Conservation (phyloP, 176 grass and related monocot genomes). For the Zizania latifolia region DNA sequence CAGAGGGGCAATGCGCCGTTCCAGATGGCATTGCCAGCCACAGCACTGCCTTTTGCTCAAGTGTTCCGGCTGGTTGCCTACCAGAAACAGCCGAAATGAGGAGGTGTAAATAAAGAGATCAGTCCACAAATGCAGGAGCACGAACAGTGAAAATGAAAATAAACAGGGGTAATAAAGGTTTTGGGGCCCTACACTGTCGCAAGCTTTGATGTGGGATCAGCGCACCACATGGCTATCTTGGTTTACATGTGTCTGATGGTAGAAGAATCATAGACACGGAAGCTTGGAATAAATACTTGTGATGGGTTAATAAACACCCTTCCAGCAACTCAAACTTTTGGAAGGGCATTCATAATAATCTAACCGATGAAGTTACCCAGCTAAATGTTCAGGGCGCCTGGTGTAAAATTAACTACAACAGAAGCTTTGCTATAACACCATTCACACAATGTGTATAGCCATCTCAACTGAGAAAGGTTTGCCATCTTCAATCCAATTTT, state of each 20-base stretch:
- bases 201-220: background rate
- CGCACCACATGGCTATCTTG: conserved; percentile 12
- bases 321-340: conserved; percentile 20
- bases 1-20: background rate
- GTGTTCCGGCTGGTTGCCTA: conserved; percentile 17
- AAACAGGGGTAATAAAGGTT: background rate
- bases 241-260: conserved; percentile 7
- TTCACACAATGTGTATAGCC: background rate
- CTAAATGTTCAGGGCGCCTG: background rate
- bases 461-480: conserved; percentile 12
- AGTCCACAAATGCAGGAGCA: background rate
- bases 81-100: conserved; percentile 1
- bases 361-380: background rate
- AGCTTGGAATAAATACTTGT: background rate
- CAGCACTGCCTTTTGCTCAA: background rate
- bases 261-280: background rate
- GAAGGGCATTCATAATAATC: background rate
- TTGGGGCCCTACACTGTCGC: background rate
- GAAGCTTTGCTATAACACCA: conserved; percentile 30
- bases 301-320: background rate
- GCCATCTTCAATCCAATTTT: background rate
- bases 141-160: background rate
- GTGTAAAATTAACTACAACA: conserved; percentile 22
- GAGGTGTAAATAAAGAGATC: background rate
- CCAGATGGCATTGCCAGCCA: background rate